Evolutionary conservation across 208 protist species (phyloP).

Genomic region (Crithidia expoeki): DNA sequence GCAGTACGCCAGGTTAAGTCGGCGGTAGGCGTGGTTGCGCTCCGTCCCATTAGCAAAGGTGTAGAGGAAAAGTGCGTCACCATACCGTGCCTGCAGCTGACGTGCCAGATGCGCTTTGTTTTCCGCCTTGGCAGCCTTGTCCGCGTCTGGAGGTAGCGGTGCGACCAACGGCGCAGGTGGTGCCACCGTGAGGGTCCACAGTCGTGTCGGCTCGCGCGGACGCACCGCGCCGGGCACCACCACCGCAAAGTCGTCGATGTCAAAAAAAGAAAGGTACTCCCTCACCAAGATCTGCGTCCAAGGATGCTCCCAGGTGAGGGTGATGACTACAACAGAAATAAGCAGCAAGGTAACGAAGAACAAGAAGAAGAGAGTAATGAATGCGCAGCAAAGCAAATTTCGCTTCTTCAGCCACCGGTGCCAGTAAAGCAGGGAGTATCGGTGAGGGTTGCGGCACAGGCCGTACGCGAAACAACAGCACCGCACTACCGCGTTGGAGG

Average conservation of each 20-base stretch:
- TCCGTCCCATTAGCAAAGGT: constrained; percentile 97
- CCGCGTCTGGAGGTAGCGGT: neutral
- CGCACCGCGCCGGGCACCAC: constrained; percentile 12
- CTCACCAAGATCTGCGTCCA: constrained; percentile 16
- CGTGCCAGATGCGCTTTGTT: neutral
- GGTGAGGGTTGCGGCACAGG: neutral
- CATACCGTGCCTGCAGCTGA: constrained; percentile 31
- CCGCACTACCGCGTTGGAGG: neutral
- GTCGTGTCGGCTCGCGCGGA: constrained; percentile 24
- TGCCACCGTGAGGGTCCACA: constrained; percentile 8
- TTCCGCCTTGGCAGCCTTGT: neutral
- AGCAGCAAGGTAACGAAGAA: constrained; percentile 16
- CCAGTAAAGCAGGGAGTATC: neutral
- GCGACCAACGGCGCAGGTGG: neutral
- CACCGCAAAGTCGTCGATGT: neutral
- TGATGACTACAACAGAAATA: neutral
- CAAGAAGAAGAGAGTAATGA: constrained; percentile 1
- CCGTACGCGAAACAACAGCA: neutral
- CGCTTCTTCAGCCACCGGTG: constrained; percentile 19
- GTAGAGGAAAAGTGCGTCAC: constrained; percentile 92
- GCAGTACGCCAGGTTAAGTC: constrained; percentile 19
- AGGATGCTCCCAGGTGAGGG: constrained; percentile 20
- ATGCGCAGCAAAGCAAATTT: neutral
- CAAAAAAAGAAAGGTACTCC: constrained; percentile 7
- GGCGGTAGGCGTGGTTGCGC: constrained; percentile 56